Percentiles rank a stretch among this genome's conserved stretches.
Evolutionary conservation across 805 yeast genomes (phyloP).

Genomic region (Starmerella khaoyaiensis): DNA sequence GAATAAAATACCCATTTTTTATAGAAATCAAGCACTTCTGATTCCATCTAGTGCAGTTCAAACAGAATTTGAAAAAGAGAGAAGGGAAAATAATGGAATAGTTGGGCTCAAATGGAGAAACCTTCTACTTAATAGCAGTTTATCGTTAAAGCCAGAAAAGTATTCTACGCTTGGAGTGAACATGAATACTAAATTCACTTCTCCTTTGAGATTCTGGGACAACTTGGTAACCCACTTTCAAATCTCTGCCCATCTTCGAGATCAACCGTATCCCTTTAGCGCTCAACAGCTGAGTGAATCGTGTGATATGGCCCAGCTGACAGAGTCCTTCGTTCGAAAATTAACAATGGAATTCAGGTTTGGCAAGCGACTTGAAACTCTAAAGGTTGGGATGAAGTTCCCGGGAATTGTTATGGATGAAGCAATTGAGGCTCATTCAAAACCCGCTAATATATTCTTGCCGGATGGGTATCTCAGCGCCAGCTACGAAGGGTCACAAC

Average conservation of each 20-base stretch:
- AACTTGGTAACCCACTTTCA: conserved; percentile 78
- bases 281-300: conserved; percentile 3
- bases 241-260: conserved; percentile 35
- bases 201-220: conserved; percentile 75
- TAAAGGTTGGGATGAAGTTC: conserved; percentile 1
- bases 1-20: conserved; percentile 23
- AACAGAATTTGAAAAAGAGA: conserved; percentile 1
- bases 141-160: conserved; percentile 33
- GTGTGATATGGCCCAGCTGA: conserved; percentile 3
- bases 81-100: conserved; percentile 2
- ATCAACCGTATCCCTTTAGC: conserved; percentile 16
- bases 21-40: conserved; percentile 22
- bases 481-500: background rate
- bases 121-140: conserved; percentile 41
- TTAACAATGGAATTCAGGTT: too few species aligned
- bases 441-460: background rate
- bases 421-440: background rate
- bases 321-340: too few species aligned
- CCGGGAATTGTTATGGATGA: conserved; percentile 1
- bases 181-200: conserved; percentile 62
- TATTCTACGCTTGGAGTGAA: conserved; percentile 57
- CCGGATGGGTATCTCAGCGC: conserved; percentile 1
- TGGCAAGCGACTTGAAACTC: too few species aligned
- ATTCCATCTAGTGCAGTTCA: conserved; percentile 10
- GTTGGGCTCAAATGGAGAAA: conserved; percentile 32